Base-by-base conservation (phyloP, 257 asterid species). In the Linderniella brevidens region DNA sequence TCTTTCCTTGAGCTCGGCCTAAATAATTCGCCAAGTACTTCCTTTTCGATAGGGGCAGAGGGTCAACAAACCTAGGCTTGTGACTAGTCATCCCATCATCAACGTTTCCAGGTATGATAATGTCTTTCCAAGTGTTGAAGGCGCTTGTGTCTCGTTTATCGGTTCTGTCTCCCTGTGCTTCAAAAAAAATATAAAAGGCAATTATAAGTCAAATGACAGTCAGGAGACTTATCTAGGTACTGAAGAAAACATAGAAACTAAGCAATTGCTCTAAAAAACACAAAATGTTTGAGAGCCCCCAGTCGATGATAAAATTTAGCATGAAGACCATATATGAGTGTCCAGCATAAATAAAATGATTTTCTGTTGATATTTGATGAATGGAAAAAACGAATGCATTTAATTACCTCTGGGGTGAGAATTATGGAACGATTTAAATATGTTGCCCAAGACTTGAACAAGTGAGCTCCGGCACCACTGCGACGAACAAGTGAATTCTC, bases 391-490 rank as follows among this genome's bases (percentile, higher is more conserved):
- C 32, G 32, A 25, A 25, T 25, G 32, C 32, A 17, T 9, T 43
- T 1, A 12, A 3, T 7, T 74, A 84, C 96, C 96, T 88, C 98
- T 0, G 98, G 98, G 13, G 96, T 88, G 61, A 88, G 83, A 64
- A 88, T 80, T 43, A 88, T 76, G 32, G 96, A 88, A 18, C 96
- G 93, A 61, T 88, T 88, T 68, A 88, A 46, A 59, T 70, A 78
- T 11, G 73, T 72, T 0, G 86, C 77, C 98, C 98, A 88, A 13
- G 98, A 85, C 79, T 78, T 88, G 74, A 88, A 88, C 68, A 84
- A 70, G 67, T 84, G 96, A 68, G 98, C 98, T 58, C 98, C 98
- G 68, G 98, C 98, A 43, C 98, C 98, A 65, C 96, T 88, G 84
- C 56, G 60, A 56, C 52, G n/a, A n/a, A n/a, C 32, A 25, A 25